Base-by-base conservation (phyloP, 2,329 filamentous ascomycete species). In the Apiospora aurea region DNA sequence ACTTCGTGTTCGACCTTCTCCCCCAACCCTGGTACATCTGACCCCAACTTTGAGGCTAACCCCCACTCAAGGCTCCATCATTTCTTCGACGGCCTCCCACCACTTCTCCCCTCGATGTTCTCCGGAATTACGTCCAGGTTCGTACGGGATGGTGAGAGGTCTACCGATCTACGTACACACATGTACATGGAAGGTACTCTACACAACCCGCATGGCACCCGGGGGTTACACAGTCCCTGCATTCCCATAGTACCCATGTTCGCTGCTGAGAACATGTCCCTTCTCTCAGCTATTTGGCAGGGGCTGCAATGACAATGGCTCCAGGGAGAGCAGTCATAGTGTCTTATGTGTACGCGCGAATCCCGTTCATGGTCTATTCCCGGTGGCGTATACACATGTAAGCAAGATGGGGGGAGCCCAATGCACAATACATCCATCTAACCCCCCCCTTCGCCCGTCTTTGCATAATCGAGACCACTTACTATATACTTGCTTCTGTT, bases 21-120 rank as follows among this genome's bases (percentile, higher is more conserved):
- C 46, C 66, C 66, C 66, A 68, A 68, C 66, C 66, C 66, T 68
- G 66, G 66, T 68, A 68, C 66, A 16, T 68, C 44, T 68, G 66
- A 68, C 66, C 41, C 66, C 41, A 47, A 44, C 64, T 18, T 67
- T 67, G 64, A 67, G 64, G 64, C 64, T 67, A 46, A 68, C 66
- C 66, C 66, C 66, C 66, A 44, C 66, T 21, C 66, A 44, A 38
- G 11, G 34, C 24, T 66, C 29, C 16, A 66, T 3, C 38, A 43
- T 46, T 5, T 21, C 41, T 18, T 29, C 38, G 64, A 67, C n/a
- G 29, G 64, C 38, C 41, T 41, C 61, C 61, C 34, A 67, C 61
- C 61, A 38, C 5, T n/a, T 47, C n/a, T n/a, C 13, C 53, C 53
- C 38, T 29, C 26, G 3, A 29, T 29, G 26, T 29, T 61, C 26